Evolutionary conservation across 352 stramenopile genomes (phyloP).

Genomic region (Globisporangium sylvaticum): DNA sequence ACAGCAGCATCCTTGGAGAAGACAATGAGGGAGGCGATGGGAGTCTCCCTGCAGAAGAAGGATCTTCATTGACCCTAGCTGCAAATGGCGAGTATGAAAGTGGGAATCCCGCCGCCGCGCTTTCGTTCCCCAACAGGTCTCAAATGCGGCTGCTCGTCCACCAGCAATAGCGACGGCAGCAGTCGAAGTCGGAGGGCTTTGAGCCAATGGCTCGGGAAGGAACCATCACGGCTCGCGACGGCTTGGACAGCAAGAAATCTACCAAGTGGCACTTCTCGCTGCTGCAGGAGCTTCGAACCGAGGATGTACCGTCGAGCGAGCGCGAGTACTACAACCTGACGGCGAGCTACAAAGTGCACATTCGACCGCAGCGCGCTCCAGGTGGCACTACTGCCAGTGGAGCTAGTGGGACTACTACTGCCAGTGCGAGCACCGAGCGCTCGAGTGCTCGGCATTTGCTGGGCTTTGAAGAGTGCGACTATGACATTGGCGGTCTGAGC

Average conservation of each 20-base stretch:
- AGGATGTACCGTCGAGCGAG: slow-evolving; percentile 48
- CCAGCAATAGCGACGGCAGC: background rate
- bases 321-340: slow-evolving; percentile 51
- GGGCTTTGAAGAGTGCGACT: slow-evolving; percentile 2
- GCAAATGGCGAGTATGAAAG: background rate
- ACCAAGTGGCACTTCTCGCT: slow-evolving; percentile 42
- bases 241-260: background rate
- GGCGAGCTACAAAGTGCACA: slow-evolving; percentile 48
- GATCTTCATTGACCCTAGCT: background rate
- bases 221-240: background rate
- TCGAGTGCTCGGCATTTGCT: background rate
- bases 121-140: background rate
- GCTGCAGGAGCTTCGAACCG: slow-evolving; percentile 20
- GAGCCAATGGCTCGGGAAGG: background rate
- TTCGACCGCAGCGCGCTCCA: slow-evolving; percentile 14
- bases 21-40: background rate
- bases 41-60: background rate
- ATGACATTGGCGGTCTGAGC: background rate
- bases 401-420: background rate
- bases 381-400: background rate
- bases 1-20: background rate
- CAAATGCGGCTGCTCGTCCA: slow-evolving; percentile 1
- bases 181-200: background rate
- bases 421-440: background rate
- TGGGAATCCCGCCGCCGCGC: background rate